A percentile compares a stretch with the other conserved stretches of the same genome.
phyloP scores from a whole-genome alignment of 352 stramenopile genomes.

The Globisporangium radiosum region DNA sequence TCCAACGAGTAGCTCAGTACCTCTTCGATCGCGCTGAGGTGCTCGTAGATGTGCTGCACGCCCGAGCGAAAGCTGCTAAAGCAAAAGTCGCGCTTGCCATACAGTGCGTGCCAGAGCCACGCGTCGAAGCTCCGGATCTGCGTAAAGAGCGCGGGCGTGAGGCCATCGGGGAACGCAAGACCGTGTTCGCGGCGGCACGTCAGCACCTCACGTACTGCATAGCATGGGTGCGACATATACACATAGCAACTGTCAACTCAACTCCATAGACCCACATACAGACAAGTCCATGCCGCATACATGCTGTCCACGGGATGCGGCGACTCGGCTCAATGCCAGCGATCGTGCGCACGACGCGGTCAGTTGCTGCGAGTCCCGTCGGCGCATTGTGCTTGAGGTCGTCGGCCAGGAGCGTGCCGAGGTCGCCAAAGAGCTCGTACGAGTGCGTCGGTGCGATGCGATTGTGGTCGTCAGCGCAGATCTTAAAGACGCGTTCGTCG shows the following conservation, averaged over 20 bases:
- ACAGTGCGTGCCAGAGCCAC: conserved; percentile 72
- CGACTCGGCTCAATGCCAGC: conserved; percentile 29
- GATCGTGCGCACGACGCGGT: conserved; percentile 34
- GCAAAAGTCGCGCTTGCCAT: conserved; percentile 64
- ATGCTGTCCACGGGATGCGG: conserved; percentile 55
- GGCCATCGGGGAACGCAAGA: conserved; percentile 41
- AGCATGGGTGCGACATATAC: not conserved
- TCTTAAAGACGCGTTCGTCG: conserved; percentile 18
- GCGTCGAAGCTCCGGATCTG: conserved; percentile 60
- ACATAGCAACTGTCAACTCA: not conserved
- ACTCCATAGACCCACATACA: not conserved
- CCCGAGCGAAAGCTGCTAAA: conserved; percentile 48
- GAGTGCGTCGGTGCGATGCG: conserved; percentile 53
- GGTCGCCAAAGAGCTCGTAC: conserved; percentile 52
- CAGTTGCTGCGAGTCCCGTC: conserved; percentile 24
- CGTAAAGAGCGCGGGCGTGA: conserved; percentile 50
- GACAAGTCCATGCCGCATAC: conserved; percentile 57
- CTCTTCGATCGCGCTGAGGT: conserved; percentile 35
- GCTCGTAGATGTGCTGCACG: conserved; percentile 47
- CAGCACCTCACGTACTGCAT: conserved; percentile 65
- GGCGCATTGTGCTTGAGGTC: conserved; percentile 48
- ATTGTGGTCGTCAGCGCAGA: conserved; percentile 46
- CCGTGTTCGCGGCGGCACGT: conserved; percentile 58
- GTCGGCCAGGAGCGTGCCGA: conserved; percentile 40
- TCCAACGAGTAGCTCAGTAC: conserved; percentile 8